Base-by-base conservation (phyloP, 2,329 filamentous ascomycete species). In the Aspergillus chevalieri region DNA sequence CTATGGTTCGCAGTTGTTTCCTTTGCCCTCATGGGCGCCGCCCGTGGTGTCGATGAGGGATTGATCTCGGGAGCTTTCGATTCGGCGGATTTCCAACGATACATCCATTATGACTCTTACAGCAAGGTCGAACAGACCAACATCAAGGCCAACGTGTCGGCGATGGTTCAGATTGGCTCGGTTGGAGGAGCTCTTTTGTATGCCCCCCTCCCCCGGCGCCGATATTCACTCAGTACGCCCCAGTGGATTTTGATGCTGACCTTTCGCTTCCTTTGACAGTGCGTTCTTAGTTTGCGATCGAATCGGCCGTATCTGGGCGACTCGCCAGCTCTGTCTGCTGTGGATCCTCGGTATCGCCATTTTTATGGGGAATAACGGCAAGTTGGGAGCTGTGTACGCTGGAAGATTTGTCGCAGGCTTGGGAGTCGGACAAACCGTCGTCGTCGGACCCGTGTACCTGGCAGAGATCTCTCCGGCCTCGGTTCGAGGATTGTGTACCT, bases 101-200 rank as follows among this genome's bases (percentile, higher is more conserved):
- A 74, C 30, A 85, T 87, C 63, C 60, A 81, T 56, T 81, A 83
- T 53, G 68, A 73, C 5, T 71, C 74, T 2, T 82, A 83, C 59
- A 72, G 68, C 43, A 58, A 67, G 0, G 71, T 76, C 3, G 75
- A 80, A 43, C 73, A 79, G 62, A 83, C 85, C 52, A 83, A 87
- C 65, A 83, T 85, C 70, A 83, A 86, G 68, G 83, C 79, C 57
- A 91, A 91, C 66, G 85, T 91, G 48, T 85, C 86, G 1, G 80
- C 85, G 44, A 91, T 91, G 87, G 87, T 91, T 0, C 87, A 90
- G 68, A 82, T 90, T 59, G 87, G 87, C 21, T 86, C 81, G 21
- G 85, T 91, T 26, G 82, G 75, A 3, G 87, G 87, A 41, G 84
- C 86, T 26, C 74, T 88, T 28, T 76, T 85, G 73, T 76, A 61